Percentiles rank a stretch among this genome's conserved stretches.
Conservation (phyloP, 176 grass and related monocot genomes). For the Phyllostachys edulis region DNA sequence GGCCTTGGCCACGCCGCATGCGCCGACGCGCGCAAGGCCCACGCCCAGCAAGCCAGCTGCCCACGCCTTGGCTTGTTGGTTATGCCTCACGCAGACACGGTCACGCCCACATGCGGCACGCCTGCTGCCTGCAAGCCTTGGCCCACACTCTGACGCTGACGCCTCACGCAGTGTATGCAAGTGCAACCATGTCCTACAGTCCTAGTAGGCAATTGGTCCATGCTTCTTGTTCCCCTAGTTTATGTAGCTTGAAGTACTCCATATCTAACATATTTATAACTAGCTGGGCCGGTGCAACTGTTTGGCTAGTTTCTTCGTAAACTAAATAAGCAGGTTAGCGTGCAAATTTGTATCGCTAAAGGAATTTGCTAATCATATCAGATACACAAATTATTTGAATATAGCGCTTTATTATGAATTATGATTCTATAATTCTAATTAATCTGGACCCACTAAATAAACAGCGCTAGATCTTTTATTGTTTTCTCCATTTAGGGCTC, state of each 20-base stretch:
- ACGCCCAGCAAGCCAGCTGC: too few relatives aligned
- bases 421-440: background rate
- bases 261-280: background rate
- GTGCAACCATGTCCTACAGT: slow-evolving; percentile 31
- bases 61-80: too few relatives aligned
- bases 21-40: too few relatives aligned
- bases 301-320: too few relatives aligned
- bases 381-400: background rate
- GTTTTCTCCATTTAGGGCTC: background rate
- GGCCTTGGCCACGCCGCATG: too few relatives aligned
- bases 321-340: too few relatives aligned
- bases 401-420: background rate
- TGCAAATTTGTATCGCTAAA: background rate
- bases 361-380: background rate
- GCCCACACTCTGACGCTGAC: too few relatives aligned
- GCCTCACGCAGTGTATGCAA: too few relatives aligned
- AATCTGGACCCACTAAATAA: background rate
- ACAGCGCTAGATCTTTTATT: background rate
- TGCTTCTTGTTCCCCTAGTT: background rate
- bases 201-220: slow-evolving; percentile 5
- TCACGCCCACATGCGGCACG: too few relatives aligned
- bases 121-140: too few relatives aligned
- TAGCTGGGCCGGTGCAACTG: too few relatives aligned
- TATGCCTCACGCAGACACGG: too few relatives aligned
- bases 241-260: background rate